phyloP scores from a whole-genome alignment of 2,329 filamentous ascomycete genomes.

The Aspergillus sergii region DNA sequence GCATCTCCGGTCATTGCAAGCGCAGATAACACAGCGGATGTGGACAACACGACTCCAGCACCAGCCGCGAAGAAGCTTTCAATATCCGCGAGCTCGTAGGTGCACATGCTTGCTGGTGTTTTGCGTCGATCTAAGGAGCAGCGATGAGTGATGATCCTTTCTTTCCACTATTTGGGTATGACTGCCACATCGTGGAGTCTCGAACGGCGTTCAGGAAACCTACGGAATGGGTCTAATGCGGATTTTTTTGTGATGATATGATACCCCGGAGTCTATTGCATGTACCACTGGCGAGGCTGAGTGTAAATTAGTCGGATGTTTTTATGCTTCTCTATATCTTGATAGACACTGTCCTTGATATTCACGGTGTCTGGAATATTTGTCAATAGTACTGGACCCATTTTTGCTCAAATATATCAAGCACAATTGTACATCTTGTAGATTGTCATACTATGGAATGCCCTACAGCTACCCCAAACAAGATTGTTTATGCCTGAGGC shows the following conservation, averaged over 20 bases:
- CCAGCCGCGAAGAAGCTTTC: slow-evolving; percentile 26
- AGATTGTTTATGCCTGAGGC: slow-evolving; percentile 28
- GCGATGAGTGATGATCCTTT: slow-evolving; percentile 13
- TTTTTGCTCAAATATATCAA: too few species aligned
- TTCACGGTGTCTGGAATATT: not conserved
- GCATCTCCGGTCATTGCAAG: slow-evolving; percentile 27
- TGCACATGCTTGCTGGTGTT: not conserved
- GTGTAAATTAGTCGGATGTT: not conserved
- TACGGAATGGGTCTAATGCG: not conserved
- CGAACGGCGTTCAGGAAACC: not conserved
- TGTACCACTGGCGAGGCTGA: slow-evolving; percentile 1
- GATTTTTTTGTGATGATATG: slow-evolving; percentile 8
- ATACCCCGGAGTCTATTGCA: slow-evolving; percentile 9
- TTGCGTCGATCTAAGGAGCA: not conserved
- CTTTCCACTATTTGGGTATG: slow-evolving; percentile 10
- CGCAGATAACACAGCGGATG: slow-evolving; percentile 28
- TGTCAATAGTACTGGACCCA: too few species aligned
- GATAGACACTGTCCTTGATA: not conserved
- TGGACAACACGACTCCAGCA: slow-evolving; percentile 26
- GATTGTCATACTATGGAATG: too few species aligned
- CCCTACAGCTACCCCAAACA: too few species aligned
- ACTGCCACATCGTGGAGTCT: slow-evolving; percentile 6
- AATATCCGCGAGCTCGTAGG: slow-evolving; percentile 15
- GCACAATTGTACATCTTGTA: too few species aligned
- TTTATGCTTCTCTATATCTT: not conserved